A percentile compares a stretch with the other conserved stretches of the same genome.
phyloP scores from a whole-genome alignment of 1,284 basidiomycete genomes.

The Malassezia sp. region DNA sequence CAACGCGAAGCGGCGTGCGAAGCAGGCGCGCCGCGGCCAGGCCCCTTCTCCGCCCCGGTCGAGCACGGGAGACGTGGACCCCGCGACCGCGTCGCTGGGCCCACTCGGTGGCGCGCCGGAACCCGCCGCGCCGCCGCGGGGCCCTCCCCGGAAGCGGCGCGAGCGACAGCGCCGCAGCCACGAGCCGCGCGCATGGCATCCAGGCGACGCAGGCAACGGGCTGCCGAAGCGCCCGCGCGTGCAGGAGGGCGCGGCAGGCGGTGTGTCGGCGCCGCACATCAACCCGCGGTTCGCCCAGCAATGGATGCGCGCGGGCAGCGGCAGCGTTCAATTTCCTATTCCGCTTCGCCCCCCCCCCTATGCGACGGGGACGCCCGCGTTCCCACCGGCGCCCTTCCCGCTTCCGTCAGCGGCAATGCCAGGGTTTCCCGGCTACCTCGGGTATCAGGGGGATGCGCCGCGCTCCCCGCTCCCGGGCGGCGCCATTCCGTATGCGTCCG shows the following conservation, averaged over 20 bases:
- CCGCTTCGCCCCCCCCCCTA: too few species aligned
- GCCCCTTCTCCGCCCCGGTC: too few species aligned
- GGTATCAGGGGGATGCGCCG: too few species aligned
- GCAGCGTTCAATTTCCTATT: too few species aligned
- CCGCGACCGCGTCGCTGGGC: constrained; percentile 6
- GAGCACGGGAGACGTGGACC: constrained; percentile 7
- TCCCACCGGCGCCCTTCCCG: background rate
- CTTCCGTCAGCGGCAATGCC: background rate
- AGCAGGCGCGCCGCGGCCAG: constrained; percentile 17
- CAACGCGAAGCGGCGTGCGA: constrained; percentile 52
- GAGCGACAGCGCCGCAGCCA: too few species aligned
- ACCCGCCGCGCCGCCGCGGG: background rate
- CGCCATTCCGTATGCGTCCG: too few species aligned
- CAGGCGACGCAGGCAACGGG: background rate
- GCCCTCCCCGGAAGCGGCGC: background rate
- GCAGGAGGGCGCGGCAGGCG: background rate
- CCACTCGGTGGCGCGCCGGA: constrained; percentile 2
- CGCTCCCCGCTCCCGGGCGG: too few species aligned
- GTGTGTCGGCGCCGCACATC: constrained; percentile 6
- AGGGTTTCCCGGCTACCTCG: too few species aligned
- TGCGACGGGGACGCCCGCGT: background rate
- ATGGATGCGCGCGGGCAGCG: constrained; percentile 6
- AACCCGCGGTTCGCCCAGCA: constrained; percentile 13
- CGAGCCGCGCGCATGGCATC: too few species aligned
- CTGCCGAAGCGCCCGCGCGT: background rate